Evolutionary conservation across 164 flowering plant genomes (phyloP).

Genomic region (Paratinospora sagittata): DNA sequence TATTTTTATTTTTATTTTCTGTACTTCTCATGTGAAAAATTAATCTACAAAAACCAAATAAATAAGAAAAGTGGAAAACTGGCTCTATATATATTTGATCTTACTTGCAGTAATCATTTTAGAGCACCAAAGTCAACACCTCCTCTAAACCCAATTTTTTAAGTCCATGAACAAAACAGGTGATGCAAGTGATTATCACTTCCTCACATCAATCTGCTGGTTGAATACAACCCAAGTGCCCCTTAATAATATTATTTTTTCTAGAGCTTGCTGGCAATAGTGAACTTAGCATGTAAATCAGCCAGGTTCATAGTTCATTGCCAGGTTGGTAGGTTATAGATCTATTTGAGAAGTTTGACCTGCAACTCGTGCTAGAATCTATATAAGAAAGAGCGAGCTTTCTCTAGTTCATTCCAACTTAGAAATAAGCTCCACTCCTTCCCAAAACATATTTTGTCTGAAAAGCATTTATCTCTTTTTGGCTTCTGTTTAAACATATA

Average conservation of each 20-base stretch:
- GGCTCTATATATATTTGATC: not conserved
- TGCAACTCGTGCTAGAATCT: constrained; percentile 4
- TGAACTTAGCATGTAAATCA: constrained; percentile 6
- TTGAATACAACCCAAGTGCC: constrained; percentile 5
- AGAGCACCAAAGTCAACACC: constrained; percentile 6
- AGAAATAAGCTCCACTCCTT: not conserved
- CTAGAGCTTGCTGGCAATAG: not conserved
- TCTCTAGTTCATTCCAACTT: constrained; percentile 7
- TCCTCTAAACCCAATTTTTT: not conserved
- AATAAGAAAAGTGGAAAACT: not conserved
- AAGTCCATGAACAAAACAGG: not conserved
- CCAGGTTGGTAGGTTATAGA: constrained; percentile 2
- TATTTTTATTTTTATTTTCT: too few relatives aligned
- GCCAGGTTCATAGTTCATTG: constrained; percentile 8
- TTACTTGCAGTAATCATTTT: not conserved
- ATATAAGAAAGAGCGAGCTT: constrained; percentile 25
- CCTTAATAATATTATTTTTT: not conserved
- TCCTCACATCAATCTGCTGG: not conserved
- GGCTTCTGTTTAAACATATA: not conserved
- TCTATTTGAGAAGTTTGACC: constrained; percentile 27
- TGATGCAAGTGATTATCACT: not conserved
- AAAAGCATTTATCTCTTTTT: not conserved
- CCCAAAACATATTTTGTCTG: not conserved
- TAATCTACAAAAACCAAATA: not conserved
- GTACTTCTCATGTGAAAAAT: not conserved